phyloP scores from a whole-genome alignment of 192 early-diverging fungal genomes.

The Linnemannia exigua region DNA sequence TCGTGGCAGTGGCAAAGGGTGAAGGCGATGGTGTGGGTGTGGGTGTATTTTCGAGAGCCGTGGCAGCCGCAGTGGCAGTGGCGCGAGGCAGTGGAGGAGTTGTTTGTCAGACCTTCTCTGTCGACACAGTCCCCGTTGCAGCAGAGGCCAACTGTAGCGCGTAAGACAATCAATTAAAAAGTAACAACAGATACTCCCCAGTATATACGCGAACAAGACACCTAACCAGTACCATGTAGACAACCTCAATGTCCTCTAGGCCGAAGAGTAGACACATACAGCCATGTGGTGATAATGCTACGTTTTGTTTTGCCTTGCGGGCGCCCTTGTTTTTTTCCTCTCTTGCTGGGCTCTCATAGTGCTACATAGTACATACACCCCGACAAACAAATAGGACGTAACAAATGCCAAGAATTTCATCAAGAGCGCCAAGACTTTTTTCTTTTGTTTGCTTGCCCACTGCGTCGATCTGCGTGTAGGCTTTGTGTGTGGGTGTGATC shows the following conservation, averaged over 20 bases:
- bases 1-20: neutral
- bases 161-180: neutral
- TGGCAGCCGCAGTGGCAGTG: neutral
- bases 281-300: too few relatives aligned
- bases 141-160: neutral
- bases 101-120: neutral
- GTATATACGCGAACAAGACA: too few relatives aligned
- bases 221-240: too few relatives aligned
- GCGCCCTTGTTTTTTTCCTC: neutral
- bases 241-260: too few relatives aligned
- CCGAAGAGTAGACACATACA: too few relatives aligned
- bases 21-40: neutral
- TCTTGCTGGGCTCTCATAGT: neutral
- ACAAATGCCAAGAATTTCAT: neutral
- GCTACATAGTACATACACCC: neutral
- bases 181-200: too few relatives aligned
- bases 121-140: neutral
- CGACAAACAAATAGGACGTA: neutral
- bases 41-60: neutral
- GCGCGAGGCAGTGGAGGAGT: neutral
- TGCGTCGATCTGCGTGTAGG: neutral
- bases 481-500: neutral
- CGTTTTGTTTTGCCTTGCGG: too few relatives aligned
- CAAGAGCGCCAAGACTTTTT: slow-evolving; percentile 2
- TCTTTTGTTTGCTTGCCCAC: neutral